Percentiles rank a stretch among this genome's conserved stretches.
These are phyloP conservation scores for Globisporangium radiosum DNA, from an alignment of 352 stramenopile genomes.

Conservation along the genomic window DNA sequence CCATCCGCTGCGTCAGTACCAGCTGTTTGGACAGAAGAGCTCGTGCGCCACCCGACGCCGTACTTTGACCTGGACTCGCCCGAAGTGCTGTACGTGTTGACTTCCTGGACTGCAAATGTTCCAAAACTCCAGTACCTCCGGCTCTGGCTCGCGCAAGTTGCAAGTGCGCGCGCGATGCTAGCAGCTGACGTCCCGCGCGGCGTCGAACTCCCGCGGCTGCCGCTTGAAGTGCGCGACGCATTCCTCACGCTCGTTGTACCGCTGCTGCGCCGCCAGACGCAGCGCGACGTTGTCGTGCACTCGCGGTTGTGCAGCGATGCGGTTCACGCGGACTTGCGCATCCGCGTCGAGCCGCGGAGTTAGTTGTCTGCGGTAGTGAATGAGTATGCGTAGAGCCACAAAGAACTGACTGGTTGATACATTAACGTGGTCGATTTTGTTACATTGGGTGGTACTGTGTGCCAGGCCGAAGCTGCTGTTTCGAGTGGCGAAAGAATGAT, in stretches of 20 bases:
- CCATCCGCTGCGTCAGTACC: background rate
- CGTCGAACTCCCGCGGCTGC: slow-evolving; percentile 61
- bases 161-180: slow-evolving; percentile 24
- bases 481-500: too few relatives aligned
- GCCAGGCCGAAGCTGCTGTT: too few relatives aligned
- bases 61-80: slow-evolving; percentile 68
- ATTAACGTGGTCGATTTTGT: too few relatives aligned
- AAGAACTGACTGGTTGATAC: background rate
- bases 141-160: slow-evolving; percentile 56
- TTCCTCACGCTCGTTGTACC: slow-evolving; percentile 76
- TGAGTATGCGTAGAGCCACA: background rate
- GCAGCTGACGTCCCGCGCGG: slow-evolving; percentile 49
- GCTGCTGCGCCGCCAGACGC: slow-evolving; percentile 64
- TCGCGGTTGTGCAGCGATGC: slow-evolving; percentile 51
- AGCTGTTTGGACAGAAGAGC: slow-evolving; percentile 48
- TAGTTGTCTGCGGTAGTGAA: background rate
- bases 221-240: slow-evolving; percentile 63
- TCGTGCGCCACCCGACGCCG: slow-evolving; percentile 63
- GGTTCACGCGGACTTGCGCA: slow-evolving; percentile 58
- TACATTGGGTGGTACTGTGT: too few relatives aligned
- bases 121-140: slow-evolving; percentile 67
- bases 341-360: slow-evolving; percentile 40
- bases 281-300: slow-evolving; percentile 56
- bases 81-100: slow-evolving; percentile 66
- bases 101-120: slow-evolving; percentile 54